phyloP scores from a whole-genome alignment of 2,329 filamentous ascomycete genomes.

The Hymenoscyphus infarciens region DNA sequence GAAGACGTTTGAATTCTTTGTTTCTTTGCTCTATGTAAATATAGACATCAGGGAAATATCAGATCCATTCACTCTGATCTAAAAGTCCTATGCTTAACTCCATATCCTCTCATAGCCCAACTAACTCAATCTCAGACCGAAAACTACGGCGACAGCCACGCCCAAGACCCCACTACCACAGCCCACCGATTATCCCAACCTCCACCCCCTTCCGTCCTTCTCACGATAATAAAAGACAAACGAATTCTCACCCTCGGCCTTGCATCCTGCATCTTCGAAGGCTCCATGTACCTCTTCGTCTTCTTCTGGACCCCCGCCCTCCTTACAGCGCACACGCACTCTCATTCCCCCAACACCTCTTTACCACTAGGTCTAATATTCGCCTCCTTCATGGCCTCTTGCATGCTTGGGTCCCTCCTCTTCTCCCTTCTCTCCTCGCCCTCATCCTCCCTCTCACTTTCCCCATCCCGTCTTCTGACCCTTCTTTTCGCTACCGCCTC shows the following conservation, averaged over 20 bases:
- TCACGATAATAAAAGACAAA: slow-evolving; percentile 38
- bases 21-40: too few species aligned
- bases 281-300: slow-evolving; percentile 59
- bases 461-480: slow-evolving; percentile 36
- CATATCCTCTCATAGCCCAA: neutral
- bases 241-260: slow-evolving; percentile 50
- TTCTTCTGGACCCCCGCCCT: slow-evolving; percentile 59
- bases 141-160: slow-evolving; percentile 43
- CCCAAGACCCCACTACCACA: slow-evolving; percentile 11
- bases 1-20: too few species aligned
- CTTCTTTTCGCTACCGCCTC: slow-evolving; percentile 40
- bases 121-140: slow-evolving; percentile 39
- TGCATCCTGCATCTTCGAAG: slow-evolving; percentile 56
- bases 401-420: slow-evolving; percentile 55
- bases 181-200: slow-evolving; percentile 12
- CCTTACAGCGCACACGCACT: slow-evolving; percentile 38
- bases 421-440: slow-evolving; percentile 41
- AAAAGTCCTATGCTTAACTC: neutral
- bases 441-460: slow-evolving; percentile 32
- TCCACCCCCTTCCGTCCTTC: slow-evolving; percentile 21
- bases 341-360: slow-evolving; percentile 42
- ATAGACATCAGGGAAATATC: too few species aligned
- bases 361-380: slow-evolving; percentile 50
- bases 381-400: slow-evolving; percentile 55
- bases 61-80: too few species aligned